Evolutionary conservation across 2,329 filamentous ascomycete species (phyloP).

Genomic region (Aspergillus sp.): DNA sequence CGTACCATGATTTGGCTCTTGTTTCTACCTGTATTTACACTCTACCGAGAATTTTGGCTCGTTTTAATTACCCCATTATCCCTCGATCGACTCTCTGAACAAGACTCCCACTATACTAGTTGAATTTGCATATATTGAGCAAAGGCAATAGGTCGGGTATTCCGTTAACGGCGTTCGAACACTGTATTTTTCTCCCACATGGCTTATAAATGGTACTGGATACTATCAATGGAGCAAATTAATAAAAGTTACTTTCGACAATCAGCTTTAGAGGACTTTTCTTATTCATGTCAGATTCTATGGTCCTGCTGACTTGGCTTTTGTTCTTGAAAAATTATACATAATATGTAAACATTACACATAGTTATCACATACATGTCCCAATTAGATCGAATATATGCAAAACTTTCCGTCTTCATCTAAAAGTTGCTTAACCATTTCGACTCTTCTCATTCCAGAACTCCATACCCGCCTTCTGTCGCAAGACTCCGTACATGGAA

Average conservation of each 20-base stretch:
- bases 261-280: not conserved
- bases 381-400: not conserved
- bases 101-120: not conserved
- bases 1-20: not conserved
- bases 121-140: not conserved
- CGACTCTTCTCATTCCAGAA: constrained; percentile 43
- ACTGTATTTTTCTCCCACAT: not conserved
- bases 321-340: no score
- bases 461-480: constrained; percentile 36
- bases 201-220: constrained; percentile 1
- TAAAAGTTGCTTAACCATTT: constrained; percentile 14
- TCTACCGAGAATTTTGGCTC: not conserved
- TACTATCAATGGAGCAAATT: not conserved
- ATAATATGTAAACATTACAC: not conserved
- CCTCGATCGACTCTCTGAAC: not conserved
- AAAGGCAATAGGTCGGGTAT: not conserved
- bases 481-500: constrained; percentile 38
- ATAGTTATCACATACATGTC: not conserved
- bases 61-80: not conserved
- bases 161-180: not conserved
- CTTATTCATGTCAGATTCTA: no score
- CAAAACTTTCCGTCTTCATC: not conserved
- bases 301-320: no score
- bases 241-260: not conserved
- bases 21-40: not conserved